Evolutionary conservation across 2,329 filamentous ascomycete species (phyloP).

Genomic region (Fusarium sp.): DNA sequence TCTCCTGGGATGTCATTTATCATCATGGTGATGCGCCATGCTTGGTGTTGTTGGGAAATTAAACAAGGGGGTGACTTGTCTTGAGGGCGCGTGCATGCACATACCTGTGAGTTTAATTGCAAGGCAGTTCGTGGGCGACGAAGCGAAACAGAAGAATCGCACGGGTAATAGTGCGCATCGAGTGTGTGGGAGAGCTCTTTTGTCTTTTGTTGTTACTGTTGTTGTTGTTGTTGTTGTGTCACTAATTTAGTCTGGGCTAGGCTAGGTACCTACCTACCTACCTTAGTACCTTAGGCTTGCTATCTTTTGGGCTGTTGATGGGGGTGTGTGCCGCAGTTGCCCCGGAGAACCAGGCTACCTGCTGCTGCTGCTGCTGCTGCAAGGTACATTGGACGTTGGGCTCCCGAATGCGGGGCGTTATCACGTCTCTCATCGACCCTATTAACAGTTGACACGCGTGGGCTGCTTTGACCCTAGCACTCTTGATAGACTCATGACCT

Average conservation of each 20-base stretch:
- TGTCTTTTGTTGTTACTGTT: slow-evolving; percentile 20
- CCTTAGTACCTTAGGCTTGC: too few relatives aligned
- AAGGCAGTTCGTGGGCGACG: slow-evolving; percentile 31
- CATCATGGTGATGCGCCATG: slow-evolving; percentile 24
- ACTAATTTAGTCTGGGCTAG: slow-evolving; percentile 10
- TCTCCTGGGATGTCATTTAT: slow-evolving; percentile 16
- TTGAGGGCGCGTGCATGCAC: not conserved
- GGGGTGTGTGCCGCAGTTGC: slow-evolving; percentile 39
- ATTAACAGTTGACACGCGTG: too few relatives aligned
- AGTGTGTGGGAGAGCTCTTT: slow-evolving; percentile 22
- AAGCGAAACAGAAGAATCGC: slow-evolving; percentile 26
- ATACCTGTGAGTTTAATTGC: slow-evolving; percentile 34
- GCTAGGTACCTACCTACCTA: too few relatives aligned
- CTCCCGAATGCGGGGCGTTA: too few relatives aligned
- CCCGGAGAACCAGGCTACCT: slow-evolving; percentile 31
- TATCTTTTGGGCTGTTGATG: slow-evolving; percentile 30
- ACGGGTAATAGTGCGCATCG: slow-evolving; percentile 36
- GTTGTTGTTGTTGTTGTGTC: slow-evolving; percentile 30
- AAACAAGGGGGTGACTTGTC: slow-evolving; percentile 1
- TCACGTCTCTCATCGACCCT: too few relatives aligned
- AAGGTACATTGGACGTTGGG: too few relatives aligned
- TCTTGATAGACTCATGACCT: not conserved
- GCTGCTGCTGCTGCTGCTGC: slow-evolving; percentile 3
- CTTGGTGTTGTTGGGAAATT: slow-evolving; percentile 31
- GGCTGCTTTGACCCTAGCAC: not conserved